Percentiles rank a stretch among this genome's conserved stretches.
phyloP scores from a whole-genome alignment of 1,284 basidiomycete species.

The Calocybe gambosa region DNA sequence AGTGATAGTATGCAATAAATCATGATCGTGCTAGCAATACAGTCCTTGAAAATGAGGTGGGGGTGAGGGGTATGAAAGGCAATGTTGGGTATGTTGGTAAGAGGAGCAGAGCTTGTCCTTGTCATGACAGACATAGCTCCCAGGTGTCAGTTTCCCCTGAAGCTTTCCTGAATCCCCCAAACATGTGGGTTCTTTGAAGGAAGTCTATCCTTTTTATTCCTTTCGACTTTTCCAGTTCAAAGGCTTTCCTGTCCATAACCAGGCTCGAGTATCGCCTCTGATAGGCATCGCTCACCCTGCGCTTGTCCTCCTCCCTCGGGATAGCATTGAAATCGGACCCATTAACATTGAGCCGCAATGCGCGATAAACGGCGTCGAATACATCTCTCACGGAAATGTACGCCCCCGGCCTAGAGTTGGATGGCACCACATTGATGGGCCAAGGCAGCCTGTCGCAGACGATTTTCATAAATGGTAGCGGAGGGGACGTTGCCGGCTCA shows the following conservation, averaged over 20 bases:
- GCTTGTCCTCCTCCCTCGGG: slow-evolving; percentile 17
- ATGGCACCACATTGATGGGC: slow-evolving; percentile 18
- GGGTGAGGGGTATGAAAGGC: neutral
- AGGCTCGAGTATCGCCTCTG: slow-evolving; percentile 19
- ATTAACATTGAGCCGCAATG: slow-evolving; percentile 18
- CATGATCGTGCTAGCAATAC: slow-evolving; percentile 4
- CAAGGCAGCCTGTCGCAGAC: slow-evolving; percentile 18
- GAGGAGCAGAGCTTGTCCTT: neutral
- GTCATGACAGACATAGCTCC: slow-evolving; percentile 22
- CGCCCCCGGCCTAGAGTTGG: slow-evolving; percentile 13
- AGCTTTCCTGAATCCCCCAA: slow-evolving; percentile 23
- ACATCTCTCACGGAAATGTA: slow-evolving; percentile 24
- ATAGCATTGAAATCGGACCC: slow-evolving; percentile 19
- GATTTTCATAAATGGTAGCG: slow-evolving; percentile 19
- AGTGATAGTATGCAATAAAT: slow-evolving; percentile 3
- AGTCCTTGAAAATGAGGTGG: slow-evolving; percentile 4
- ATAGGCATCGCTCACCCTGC: slow-evolving; percentile 22
- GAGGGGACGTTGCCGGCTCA: slow-evolving; percentile 21
- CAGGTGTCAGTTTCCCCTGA: slow-evolving; percentile 19
- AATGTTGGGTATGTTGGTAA: neutral
- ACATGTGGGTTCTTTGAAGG: slow-evolving; percentile 21
- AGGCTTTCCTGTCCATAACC: slow-evolving; percentile 14
- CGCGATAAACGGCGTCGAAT: slow-evolving; percentile 18
- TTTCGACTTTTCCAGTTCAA: slow-evolving; percentile 21
- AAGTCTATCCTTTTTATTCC: slow-evolving; percentile 28